Evolutionary conservation across 2,329 filamentous ascomycete genomes (phyloP).

Genomic region (Fusarium protoensiforme): DNA sequence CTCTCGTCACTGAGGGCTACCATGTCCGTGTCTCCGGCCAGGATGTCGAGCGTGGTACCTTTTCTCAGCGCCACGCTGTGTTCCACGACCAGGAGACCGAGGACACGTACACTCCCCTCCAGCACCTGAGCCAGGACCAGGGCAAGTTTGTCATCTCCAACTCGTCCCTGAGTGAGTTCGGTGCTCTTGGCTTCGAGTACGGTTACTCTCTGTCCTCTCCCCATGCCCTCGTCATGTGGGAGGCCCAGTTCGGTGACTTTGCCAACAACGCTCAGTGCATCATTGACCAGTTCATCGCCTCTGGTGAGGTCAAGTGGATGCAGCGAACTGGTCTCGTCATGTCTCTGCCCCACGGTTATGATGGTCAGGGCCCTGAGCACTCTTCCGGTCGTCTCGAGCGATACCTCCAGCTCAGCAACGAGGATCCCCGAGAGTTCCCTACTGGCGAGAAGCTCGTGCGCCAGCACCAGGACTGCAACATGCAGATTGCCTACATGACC

Average conservation of each 20-base stretch:
- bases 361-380: slow-evolving; percentile 98
- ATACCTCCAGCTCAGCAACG: slow-evolving; percentile 96
- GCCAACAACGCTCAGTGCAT: slow-evolving; percentile 99
- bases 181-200: slow-evolving; percentile 94
- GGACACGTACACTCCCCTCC: slow-evolving; percentile 90
- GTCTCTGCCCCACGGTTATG: slow-evolving; percentile 96
- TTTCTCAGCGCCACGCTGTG: slow-evolving; percentile 97
- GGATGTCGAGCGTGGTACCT: slow-evolving; percentile 99
- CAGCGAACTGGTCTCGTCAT: slow-evolving; percentile 97
- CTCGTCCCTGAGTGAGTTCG: slow-evolving; percentile 81
- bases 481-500: slow-evolving; percentile 99
- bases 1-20: slow-evolving; percentile 90
- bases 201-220: slow-evolving; percentile 97
- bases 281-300: slow-evolving; percentile 98
- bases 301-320: slow-evolving; percentile 98
- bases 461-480: slow-evolving; percentile 99
- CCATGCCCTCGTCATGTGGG: slow-evolving; percentile 98
- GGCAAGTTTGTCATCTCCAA: slow-evolving; percentile 97
- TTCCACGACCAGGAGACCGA: slow-evolving; percentile 98
- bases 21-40: slow-evolving; percentile 98
- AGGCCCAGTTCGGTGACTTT: slow-evolving; percentile 99
- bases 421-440: slow-evolving; percentile 95
- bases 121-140: slow-evolving; percentile 90
- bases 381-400: slow-evolving; percentile 97
- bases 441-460: slow-evolving; percentile 88